Base-by-base conservation (phyloP, 2,329 filamentous ascomycete species). In the Ophiostoma tasmaniense region DNA sequence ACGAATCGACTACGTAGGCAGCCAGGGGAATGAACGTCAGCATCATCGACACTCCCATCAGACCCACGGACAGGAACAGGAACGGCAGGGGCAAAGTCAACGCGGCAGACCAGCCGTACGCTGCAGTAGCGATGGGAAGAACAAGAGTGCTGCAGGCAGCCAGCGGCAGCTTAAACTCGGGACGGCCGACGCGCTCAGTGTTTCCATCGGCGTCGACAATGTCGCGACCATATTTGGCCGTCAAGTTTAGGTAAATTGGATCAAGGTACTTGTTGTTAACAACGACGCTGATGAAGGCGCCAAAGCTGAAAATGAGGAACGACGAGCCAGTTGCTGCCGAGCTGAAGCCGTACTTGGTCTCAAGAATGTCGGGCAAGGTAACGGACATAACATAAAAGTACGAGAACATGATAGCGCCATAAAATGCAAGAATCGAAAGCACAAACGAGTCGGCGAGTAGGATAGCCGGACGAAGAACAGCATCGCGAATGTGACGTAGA, bases 1-100 rank as follows among this genome's bases (percentile, higher is more conserved):
- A 85, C 0, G 84, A 83, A 70, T 87, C 85, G 1, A 87, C 84
- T 0, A 87, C 79, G 71, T 87, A 87, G 0, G 84, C 80, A 69
- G 81, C 82, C 1, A 87, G 69, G 0, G 85, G 84, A 25, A 87
- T 74, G 64, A 82, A 77, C 3, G 78, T 78, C 1, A 87, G 74
- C 66, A 83, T 76, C 1, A 84, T 74, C 4, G 79, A 77, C 25
- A 78, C 74, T 13, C 85, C 85, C 6, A 85, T 75, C 1, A 82
- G n/a, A 2, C 74, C 79, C 0, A 84, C 78, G 0, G 79, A 75
- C 0, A 81, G 35, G 0, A 88, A 76, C 22, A 86, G 74, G 0
- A 81, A 30, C 0, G 77, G 68, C 0, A 85, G 74, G 0, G 82
- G 81, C 3, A 83, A 76, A 0, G 70, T 76, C 4, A 78, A 71